Percentiles rank a stretch among this genome's conserved stretches.
These are phyloP conservation scores for Alternaria metachromatica DNA, from an alignment of 2,329 filamentous ascomycete species.

Conservation along the genomic window DNA sequence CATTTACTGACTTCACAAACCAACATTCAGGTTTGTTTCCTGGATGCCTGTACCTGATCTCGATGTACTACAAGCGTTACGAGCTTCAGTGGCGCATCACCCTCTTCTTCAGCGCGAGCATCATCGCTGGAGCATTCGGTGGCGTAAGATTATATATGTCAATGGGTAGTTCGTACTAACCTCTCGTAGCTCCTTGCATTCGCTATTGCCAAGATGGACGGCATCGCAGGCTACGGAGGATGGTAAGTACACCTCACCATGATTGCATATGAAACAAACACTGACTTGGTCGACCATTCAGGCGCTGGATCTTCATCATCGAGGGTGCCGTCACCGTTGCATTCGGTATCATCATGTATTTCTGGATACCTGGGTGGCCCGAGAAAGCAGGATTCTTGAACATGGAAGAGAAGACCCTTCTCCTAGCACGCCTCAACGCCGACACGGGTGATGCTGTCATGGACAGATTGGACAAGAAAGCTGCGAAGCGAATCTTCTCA, in stretches of 20 bases:
- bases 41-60: conserved; percentile 43
- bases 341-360: conserved; percentile 56
- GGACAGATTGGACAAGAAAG: conserved; percentile 59
- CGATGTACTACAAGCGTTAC: conserved; percentile 53
- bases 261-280: neutral
- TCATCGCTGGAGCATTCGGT: conserved; percentile 52
- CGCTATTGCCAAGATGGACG: conserved; percentile 67
- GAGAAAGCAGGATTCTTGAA: conserved; percentile 45
- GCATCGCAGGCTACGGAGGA: conserved; percentile 52
- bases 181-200: conserved; percentile 46
- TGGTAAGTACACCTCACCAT: conserved; percentile 15
- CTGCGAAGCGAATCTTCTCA: conserved; percentile 55
- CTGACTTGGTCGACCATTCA: neutral
- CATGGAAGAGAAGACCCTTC: conserved; percentile 35
- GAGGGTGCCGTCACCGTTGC: conserved; percentile 41
- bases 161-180: neutral
- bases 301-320: conserved; percentile 43
- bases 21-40: neutral
- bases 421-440: conserved; percentile 35
- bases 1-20: neutral
- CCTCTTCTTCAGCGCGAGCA: conserved; percentile 51
- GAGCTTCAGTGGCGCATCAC: conserved; percentile 52
- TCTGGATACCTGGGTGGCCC: conserved; percentile 59
- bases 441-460: conserved; percentile 54
- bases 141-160: conserved; percentile 34